Evolutionary conservation across 2,329 filamentous ascomycete species (phyloP).

Genomic region (Penicillium capsulatum): DNA sequence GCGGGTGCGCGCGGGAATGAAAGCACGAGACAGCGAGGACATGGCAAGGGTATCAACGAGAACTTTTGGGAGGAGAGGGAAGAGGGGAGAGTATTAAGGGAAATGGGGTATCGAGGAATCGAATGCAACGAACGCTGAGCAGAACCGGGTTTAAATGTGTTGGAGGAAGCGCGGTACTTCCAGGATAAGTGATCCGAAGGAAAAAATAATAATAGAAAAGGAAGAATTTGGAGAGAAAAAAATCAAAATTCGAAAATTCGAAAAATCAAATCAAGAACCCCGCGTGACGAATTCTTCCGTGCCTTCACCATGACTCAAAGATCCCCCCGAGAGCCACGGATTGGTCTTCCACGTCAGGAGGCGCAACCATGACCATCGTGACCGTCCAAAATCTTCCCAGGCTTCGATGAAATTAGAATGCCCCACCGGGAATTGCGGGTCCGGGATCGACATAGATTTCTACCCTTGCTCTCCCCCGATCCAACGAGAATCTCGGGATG

Average conservation of each 20-base stretch:
- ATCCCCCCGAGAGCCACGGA: no score
- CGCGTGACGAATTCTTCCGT: no score
- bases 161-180: constrained; percentile 10
- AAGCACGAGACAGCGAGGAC: constrained; percentile 10
- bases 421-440: no score
- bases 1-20: constrained; percentile 11
- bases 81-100: background rate
- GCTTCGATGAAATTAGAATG: constrained; percentile 7
- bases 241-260: constrained; percentile 7
- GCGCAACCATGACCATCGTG: no score
- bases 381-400: constrained; percentile 16
- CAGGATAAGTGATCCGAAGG: constrained; percentile 17
- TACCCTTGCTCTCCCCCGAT: background rate
- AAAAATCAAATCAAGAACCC: constrained; percentile 15
- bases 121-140: background rate
- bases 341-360: no score
- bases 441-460: background rate
- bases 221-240: no score
- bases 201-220: constrained; percentile 6
- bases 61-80: no score
- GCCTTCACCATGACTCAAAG: constrained; percentile 27
- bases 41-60: constrained; percentile 2
- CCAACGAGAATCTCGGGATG: background rate
- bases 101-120: no score
- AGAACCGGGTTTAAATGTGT: constrained; percentile 2